Evolutionary conservation across 164 flowering plant species (phyloP), one percentile per base, ranked within the genome.

Genomic region (Pachysandra terminalis): DNA sequence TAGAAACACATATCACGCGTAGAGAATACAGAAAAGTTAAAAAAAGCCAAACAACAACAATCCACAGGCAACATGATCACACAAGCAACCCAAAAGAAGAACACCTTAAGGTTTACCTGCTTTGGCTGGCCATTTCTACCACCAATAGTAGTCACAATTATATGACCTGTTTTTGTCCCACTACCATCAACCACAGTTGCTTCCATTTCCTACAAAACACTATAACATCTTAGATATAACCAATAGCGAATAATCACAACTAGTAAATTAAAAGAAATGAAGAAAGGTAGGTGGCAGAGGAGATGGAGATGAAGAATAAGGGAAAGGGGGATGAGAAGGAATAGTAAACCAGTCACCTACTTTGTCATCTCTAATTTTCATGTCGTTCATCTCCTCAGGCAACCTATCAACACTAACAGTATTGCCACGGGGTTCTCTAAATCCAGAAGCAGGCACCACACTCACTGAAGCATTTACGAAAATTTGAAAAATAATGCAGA

Each of bases 321-420:
- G n/a, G n/a, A n/a, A n/a, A n/a, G n/a, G n/a, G n/a, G n/a, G n/a
- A n/a, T n/a, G n/a, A n/a, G 40, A 28, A 51, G 9, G 23, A 1
- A 19, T 16, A 23, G 3, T 0, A 49, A 23, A 17, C 9, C 37
- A 55, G 16, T n/a, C 8, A 64, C 27, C 10, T 70, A 87, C 90
- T 88, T 84, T 88, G 37, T 86, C 93, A 74, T 90, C 93, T 74
- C 82, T 83, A 63, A 90, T 81, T 74, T 82, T 90, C 93, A 90
- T 88, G 69, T 84, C 90, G 74, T 84, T 90, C 89, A 90, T 85
- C 70, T 87, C 91, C 21, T 82, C 91, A 17, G 91, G 94, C 65
- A 90, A 77, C 68, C 68, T 83, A 75, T 88, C 93, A 64, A 83
- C 82, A 57, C 75, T 85, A 56, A 61, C 76, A 32, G 77, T 56